These are phyloP conservation scores for Retiboletus flavoniger DNA, from an alignment of 1,284 basidiomycete genomes.

Conservation along the genomic window DNA sequence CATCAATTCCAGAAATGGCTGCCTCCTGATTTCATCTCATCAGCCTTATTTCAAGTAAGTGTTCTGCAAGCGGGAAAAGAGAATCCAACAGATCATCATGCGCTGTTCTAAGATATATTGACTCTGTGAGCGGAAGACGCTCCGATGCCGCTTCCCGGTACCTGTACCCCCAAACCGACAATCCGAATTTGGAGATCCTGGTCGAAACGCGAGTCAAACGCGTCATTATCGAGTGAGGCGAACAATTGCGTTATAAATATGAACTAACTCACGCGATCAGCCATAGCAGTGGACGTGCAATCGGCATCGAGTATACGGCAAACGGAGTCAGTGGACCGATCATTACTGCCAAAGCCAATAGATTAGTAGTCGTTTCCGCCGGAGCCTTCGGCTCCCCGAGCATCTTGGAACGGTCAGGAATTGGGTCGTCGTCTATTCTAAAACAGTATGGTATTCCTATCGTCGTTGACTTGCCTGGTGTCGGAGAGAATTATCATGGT, in stretches of 20 bases:
- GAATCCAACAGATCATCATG: background rate
- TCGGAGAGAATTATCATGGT: conserved; percentile 48
- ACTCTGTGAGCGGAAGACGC: conserved; percentile 48
- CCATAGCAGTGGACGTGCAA: conserved; percentile 46
- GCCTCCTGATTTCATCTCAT: background rate
- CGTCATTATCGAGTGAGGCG: background rate
- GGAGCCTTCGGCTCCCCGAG: conserved; percentile 23
- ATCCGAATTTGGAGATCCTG: conserved; percentile 33
- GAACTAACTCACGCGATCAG: background rate
- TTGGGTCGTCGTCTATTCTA: conserved; percentile 44
- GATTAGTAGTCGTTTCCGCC: conserved; percentile 28
- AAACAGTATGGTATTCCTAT: conserved; percentile 39
- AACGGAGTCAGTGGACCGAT: conserved; percentile 21
- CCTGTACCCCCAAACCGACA: conserved; percentile 49
- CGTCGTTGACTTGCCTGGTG: conserved; percentile 50
- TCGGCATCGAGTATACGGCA: conserved; percentile 54
- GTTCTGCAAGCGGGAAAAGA: background rate
- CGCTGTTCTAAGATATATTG: conserved; percentile 42
- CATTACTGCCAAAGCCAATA: background rate
- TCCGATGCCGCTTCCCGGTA: conserved; percentile 58
- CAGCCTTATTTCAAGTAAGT: conserved; percentile 1
- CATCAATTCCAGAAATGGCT: background rate
- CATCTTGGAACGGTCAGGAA: conserved; percentile 35
- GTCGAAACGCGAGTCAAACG: background rate
- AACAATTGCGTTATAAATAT: background rate